These are phyloP conservation scores for Picochlorum sp. DNA, from an alignment of 139 green algal genomes.

Conservation along the genomic window DNA sequence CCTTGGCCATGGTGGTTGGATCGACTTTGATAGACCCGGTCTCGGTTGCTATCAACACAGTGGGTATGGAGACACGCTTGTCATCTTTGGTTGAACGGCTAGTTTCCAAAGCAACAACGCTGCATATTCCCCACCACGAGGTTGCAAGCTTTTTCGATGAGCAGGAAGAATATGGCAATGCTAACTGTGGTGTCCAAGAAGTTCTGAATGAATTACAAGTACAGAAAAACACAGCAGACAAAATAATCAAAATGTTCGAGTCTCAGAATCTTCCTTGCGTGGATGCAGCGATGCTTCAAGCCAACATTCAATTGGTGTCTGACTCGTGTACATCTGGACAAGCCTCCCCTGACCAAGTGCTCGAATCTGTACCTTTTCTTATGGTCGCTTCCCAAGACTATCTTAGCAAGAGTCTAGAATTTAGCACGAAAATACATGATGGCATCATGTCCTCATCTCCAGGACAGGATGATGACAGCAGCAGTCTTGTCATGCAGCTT, in stretches of 20 bases:
- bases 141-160: conserved; percentile 10
- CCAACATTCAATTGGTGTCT: background rate
- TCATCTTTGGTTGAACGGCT: conserved; percentile 25
- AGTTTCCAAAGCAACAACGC: background rate
- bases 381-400: background rate
- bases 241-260: no score
- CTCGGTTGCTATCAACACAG: conserved; percentile 16
- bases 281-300: background rate
- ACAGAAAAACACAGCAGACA: no score
- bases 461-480: background rate
- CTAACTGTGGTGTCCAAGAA: background rate
- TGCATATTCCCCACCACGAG: background rate
- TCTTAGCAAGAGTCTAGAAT: background rate
- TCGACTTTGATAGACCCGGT: conserved; percentile 17
- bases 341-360: background rate
- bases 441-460: background rate
- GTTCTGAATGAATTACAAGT: no score
- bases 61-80: conserved; percentile 12
- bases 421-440: background rate
- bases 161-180: background rate
- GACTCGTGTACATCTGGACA: background rate
- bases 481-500: conserved; percentile 3
- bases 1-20: conserved; percentile 42
- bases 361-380: background rate
- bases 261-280: no score